These are phyloP conservation scores for Candida broadrunensis DNA, from an alignment of 805 yeast species.

Conservation along the genomic window DNA sequence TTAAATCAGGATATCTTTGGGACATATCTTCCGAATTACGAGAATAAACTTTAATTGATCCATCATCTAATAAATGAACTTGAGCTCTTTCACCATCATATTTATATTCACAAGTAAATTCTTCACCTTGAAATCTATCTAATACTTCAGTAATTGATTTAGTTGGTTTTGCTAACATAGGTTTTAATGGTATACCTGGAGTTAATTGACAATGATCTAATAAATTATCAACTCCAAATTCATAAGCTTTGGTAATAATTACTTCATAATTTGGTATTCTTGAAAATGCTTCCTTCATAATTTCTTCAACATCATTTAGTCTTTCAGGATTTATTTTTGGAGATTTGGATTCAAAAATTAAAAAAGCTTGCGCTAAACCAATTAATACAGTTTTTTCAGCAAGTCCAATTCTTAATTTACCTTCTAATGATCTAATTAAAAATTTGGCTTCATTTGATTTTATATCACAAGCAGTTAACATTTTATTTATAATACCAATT, in stretches of 20 bases:
- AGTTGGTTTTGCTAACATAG: conserved; percentile 98
- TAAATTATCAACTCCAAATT: conserved; percentile 65
- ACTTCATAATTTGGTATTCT: conserved; percentile 89
- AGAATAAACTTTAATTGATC: conserved; percentile 75
- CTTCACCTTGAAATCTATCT: conserved; percentile 80
- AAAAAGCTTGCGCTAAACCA: conserved; percentile 80
- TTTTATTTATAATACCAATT: conserved; percentile 71
- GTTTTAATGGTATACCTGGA: conserved; percentile 94
- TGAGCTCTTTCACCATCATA: conserved; percentile 99
- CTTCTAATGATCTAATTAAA: conserved; percentile 85
- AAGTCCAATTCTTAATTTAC: conserved; percentile 86
- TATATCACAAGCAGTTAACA: conserved; percentile 83
- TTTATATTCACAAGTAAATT: conserved; percentile 93
- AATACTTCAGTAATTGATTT: conserved; percentile 89
- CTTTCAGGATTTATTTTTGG: conserved; percentile 36
- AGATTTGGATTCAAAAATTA: conserved; percentile 50
- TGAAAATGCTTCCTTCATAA: conserved; percentile 80
- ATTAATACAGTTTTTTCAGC: conserved; percentile 91
- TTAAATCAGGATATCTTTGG: conserved; percentile 88
- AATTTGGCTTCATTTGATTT: conserved; percentile 76
- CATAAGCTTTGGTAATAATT: conserved; percentile 61
- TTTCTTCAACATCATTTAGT: conserved; percentile 67
- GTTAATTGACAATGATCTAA: conserved; percentile 67
- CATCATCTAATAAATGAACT: conserved; percentile 68
- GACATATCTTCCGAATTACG: conserved; percentile 98